Evolutionary conservation across 768 basidiomycete genomes (phyloP).

Genomic region (Kwoniella newhampshirensis): DNA sequence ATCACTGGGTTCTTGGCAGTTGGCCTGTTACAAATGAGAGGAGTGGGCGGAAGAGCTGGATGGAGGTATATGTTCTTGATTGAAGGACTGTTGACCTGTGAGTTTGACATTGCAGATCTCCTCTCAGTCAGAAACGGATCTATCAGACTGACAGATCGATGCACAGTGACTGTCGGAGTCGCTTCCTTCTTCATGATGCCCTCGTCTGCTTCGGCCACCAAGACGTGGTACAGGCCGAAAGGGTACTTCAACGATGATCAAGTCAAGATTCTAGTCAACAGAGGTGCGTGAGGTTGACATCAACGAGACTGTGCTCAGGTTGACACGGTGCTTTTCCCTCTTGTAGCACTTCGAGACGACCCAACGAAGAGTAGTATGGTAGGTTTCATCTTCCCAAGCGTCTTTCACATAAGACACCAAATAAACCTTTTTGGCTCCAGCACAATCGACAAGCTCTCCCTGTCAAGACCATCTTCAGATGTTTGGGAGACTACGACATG

Average conservation of each 20-base stretch:
- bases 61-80: constrained; percentile 62
- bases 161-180: constrained; percentile 41
- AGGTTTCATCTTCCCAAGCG: neutral
- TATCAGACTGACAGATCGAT: too few relatives aligned
- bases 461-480: constrained; percentile 33
- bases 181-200: constrained; percentile 53
- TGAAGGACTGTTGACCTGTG: constrained; percentile 51
- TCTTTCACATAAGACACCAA: too few relatives aligned
- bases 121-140: too few relatives aligned
- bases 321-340: too few relatives aligned
- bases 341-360: constrained; percentile 28
- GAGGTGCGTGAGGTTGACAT: constrained; percentile 2
- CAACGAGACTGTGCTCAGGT: too few relatives aligned
- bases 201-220: constrained; percentile 42
- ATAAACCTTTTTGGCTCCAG: too few relatives aligned
- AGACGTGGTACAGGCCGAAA: constrained; percentile 43
- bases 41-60: constrained; percentile 58
- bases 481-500: constrained; percentile 48
- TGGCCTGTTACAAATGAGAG: constrained; percentile 62
- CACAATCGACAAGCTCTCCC: constrained; percentile 51
- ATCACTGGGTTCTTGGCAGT: constrained; percentile 66
- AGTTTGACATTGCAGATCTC: constrained; percentile 13
- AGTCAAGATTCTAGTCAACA: constrained; percentile 52
- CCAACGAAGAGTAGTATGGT: constrained; percentile 32
- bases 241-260: constrained; percentile 52